Conservation (phyloP, 208 protist genomes). For the Leishmania gerbilli region DNA sequence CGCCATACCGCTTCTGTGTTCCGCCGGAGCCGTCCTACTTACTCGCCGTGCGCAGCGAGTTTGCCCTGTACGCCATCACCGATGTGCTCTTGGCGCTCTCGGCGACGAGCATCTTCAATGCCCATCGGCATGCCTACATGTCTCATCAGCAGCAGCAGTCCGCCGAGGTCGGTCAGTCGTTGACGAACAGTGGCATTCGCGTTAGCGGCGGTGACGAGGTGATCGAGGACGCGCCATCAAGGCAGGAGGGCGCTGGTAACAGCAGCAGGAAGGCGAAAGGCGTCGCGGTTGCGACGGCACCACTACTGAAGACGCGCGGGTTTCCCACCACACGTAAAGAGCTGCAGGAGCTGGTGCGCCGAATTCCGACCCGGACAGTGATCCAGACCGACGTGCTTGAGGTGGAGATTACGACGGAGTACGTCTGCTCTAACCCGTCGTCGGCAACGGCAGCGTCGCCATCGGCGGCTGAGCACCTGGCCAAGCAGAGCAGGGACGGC, state of each 20-base stretch:
- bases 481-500: slow-evolving; percentile 8
- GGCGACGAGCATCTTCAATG: slow-evolving; percentile 35
- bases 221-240: not conserved
- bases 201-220: not conserved
- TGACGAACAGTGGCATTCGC: not conserved
- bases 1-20: slow-evolving; percentile 72
- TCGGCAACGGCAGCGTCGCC: not conserved
- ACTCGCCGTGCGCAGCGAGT: slow-evolving; percentile 49
- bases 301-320: slow-evolving; percentile 1
- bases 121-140: slow-evolving; percentile 7
- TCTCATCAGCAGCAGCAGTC: not conserved
- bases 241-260: not conserved
- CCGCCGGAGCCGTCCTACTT: slow-evolving; percentile 84
- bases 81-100: slow-evolving; percentile 77
- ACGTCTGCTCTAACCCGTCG: slow-evolving; percentile 53
- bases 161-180: slow-evolving; percentile 8
- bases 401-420: slow-evolving; percentile 74
- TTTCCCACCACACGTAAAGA: slow-evolving; percentile 38
- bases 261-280: not conserved
- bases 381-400: slow-evolving; percentile 74
- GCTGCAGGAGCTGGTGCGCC: slow-evolving; percentile 30
- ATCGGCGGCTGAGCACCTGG: not conserved
- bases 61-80: slow-evolving; percentile 58
- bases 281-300: not conserved
- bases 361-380: slow-evolving; percentile 60